Conservation (phyloP, 805 yeast genomes). For the Barnettozyma sp. region DNA sequence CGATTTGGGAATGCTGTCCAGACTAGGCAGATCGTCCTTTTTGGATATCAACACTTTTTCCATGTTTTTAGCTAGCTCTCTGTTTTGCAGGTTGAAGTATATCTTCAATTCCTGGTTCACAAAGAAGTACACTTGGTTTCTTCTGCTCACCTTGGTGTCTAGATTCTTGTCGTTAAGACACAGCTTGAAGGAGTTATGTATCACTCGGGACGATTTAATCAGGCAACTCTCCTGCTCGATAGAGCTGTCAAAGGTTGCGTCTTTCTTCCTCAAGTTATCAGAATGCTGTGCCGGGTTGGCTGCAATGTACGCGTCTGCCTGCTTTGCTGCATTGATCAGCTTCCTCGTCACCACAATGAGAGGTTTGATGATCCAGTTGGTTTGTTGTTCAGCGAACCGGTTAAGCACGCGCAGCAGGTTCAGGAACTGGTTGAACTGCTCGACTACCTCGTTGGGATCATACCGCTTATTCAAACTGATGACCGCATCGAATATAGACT, state of each 20-base stretch:
- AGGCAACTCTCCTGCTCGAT: slow-evolving; percentile 29
- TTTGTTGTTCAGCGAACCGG: slow-evolving; percentile 46
- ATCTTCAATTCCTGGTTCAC: slow-evolving; percentile 62
- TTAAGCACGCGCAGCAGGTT: slow-evolving; percentile 41
- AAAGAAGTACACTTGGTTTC: slow-evolving; percentile 62
- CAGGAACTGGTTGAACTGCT: slow-evolving; percentile 26
- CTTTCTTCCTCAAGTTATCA: slow-evolving; percentile 2
- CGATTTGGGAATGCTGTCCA: slow-evolving; percentile 36
- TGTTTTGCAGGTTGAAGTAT: slow-evolving; percentile 58
- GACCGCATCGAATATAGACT: slow-evolving; percentile 10
- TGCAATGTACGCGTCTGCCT: slow-evolving; percentile 20
- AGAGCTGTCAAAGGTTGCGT: slow-evolving; percentile 15
- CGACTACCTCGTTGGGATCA: slow-evolving; percentile 27
- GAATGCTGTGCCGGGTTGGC: slow-evolving; percentile 14
- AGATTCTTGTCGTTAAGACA: slow-evolving; percentile 74
- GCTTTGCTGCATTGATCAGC: slow-evolving; percentile 24
- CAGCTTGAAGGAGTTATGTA: slow-evolving; percentile 67
- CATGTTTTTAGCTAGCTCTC: slow-evolving; percentile 67
- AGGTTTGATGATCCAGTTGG: slow-evolving; percentile 45
- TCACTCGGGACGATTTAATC: slow-evolving; percentile 53
- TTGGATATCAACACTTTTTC: slow-evolving; percentile 61
- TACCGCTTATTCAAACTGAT: slow-evolving; percentile 21
- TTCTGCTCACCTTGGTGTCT: slow-evolving; percentile 41
- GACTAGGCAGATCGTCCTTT: slow-evolving; percentile 44
- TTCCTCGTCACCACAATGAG: slow-evolving; percentile 36